These are phyloP conservation scores for Fraxinus platypoda DNA, from an alignment of 305 asterid species.

Conservation along the genomic window DNA sequence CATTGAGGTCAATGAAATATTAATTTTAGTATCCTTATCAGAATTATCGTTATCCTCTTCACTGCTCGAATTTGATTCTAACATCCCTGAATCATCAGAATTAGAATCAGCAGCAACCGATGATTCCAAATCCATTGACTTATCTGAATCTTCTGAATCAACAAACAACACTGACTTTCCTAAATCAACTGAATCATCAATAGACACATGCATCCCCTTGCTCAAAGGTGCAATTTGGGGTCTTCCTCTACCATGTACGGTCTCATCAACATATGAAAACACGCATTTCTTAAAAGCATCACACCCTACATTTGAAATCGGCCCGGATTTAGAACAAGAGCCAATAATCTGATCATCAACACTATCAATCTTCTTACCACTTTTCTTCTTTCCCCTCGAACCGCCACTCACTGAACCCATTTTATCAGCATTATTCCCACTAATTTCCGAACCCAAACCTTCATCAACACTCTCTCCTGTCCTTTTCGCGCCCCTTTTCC, in stretches of 20 bases:
- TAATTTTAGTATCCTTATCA: slow-evolving; percentile 18
- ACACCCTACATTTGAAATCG: background rate
- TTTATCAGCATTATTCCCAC: background rate
- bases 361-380: background rate
- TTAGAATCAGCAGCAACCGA: background rate
- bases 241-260: background rate
- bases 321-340: background rate
- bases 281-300: background rate
- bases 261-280: background rate
- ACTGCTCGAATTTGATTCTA: background rate
- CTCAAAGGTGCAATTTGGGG: background rate
- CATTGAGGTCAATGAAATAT: slow-evolving; percentile 11
- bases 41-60: slow-evolving; percentile 10
- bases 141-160: background rate
- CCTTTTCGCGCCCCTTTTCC: slow-evolving; percentile 8
- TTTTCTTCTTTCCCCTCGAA: background rate
- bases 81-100: background rate
- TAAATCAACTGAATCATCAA: slow-evolving; percentile 21
- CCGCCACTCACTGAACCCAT: background rate
- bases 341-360: background rate
- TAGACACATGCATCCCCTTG: background rate
- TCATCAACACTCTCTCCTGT: background rate
- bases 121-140: background rate
- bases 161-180: background rate
- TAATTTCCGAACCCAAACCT: background rate